Evolutionary conservation across 2,329 filamentous ascomycete species (phyloP), one percentile per base, ranked within the genome.

Genomic region (Aspergillus fructus): DNA sequence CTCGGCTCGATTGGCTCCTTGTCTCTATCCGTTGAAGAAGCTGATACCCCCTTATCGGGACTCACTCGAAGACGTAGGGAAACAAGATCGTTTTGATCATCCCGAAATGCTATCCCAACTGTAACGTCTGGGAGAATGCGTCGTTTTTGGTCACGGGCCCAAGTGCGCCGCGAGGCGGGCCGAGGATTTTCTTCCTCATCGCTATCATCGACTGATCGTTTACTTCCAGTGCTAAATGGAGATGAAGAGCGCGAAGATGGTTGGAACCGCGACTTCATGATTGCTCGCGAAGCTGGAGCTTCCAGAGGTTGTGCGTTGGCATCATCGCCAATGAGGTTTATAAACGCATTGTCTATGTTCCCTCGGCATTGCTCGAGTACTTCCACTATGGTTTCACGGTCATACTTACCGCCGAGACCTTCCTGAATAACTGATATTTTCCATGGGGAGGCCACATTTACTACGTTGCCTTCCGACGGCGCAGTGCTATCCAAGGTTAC

Each of bases 341-440:
- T 76, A 42, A 85, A 82, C 6, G 83, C 81, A 27, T 74, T 69
- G 62, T 84, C 76, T 45, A 86, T 76, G 62, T 83, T 79, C 42
- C 83, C 82, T 49, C 79, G 81, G 55, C 77, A 79, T 61, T 80
- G 77, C 63, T 82, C 76, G 33, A 86, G 74, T 59, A 79, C 77
- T 61, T 79, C 76, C 49, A 80, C 78, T 59, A 85, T 82, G 23
- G 77, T 78, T 27, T 74, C 75, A 41, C 79, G 78, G 62, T 83
- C 79, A 42, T 78, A 76, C 51, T 78, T 74, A 54, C 78, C 80
- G 19, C 81, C 81, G 9, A 85, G 70, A 4, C 79, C 79, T 61
- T 78, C 78, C 51, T 76, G 71, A 7, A 85, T 81, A 5, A 77
- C 74, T 39, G 82, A 78, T 49, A 85, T 80, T 74, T 83, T 83